phyloP scores from a whole-genome alignment of 2,329 filamentous ascomycete species.

The Beauveria brongniartii region DNA sequence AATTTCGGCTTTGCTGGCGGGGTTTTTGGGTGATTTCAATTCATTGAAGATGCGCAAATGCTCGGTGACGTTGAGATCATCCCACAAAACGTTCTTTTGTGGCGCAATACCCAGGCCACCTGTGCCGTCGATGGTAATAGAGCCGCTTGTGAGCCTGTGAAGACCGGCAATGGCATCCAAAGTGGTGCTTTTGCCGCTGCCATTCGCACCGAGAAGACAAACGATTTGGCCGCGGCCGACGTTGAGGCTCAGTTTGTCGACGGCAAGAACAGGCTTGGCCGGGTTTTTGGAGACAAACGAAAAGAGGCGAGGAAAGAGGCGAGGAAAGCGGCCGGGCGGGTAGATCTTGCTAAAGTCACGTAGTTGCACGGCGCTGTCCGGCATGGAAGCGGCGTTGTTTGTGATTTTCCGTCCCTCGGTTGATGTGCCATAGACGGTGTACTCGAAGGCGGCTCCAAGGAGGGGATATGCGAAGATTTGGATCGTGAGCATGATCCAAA shows the following conservation, averaged over 20 bases:
- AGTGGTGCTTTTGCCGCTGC: slow-evolving; percentile 83
- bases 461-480: slow-evolving; percentile 74
- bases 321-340: slow-evolving; percentile 41
- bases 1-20: slow-evolving; percentile 51
- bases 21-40: slow-evolving; percentile 58
- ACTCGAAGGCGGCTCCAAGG: slow-evolving; percentile 66
- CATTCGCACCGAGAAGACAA: slow-evolving; percentile 80
- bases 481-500: slow-evolving; percentile 70
- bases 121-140: slow-evolving; percentile 67
- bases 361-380: slow-evolving; percentile 56
- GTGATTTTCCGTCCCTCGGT: slow-evolving; percentile 49
- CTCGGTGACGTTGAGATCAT: slow-evolving; percentile 76
- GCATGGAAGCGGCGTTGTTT: slow-evolving; percentile 22
- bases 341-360: slow-evolving; percentile 73
- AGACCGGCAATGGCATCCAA: slow-evolving; percentile 81
- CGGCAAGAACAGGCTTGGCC: slow-evolving; percentile 62
- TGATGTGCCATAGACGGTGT: slow-evolving; percentile 65
- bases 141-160: slow-evolving; percentile 66
- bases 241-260: slow-evolving; percentile 62
- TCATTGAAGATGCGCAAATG: slow-evolving; percentile 78
- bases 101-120: slow-evolving; percentile 81
- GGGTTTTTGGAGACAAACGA: slow-evolving; percentile 33
- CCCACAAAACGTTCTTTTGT: slow-evolving; percentile 92
- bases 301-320: too few species aligned
- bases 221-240: slow-evolving; percentile 75